Base-by-base conservation (phyloP, 805 yeast genomes). In the Metschnikowia orientalis region DNA sequence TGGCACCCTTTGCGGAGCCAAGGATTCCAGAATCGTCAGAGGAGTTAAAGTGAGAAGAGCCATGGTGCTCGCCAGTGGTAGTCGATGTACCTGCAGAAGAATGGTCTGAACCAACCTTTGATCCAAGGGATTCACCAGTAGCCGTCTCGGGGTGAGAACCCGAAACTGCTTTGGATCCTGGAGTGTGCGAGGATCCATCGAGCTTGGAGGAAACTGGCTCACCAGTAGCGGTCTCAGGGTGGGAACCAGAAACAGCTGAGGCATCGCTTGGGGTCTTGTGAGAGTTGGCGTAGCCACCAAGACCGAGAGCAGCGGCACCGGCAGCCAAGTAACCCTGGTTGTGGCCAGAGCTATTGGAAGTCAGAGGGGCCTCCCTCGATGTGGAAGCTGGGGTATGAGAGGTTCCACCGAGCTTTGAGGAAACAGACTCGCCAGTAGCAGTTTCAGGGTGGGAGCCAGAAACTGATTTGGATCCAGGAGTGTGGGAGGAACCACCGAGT, bases 1-100 rank as follows among this genome's bases (percentile, higher is more conserved):
- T 35, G 10, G 44, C 44, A 2, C 31, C 37, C 30, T 42, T 42
- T 4, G 47, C 40, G 4, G 47, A 34, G 23, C 30, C 47, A 28
- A 42, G 32, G 24, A 23, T n/a, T n/a, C 12, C 31, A 8, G 34
- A 11, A 14, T 26, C 23, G 18, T 6, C 25, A 26, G 29, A 14
- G 10, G 37, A 23, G 11, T 29, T 38, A 13, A 32, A 16, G 24
- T 23, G 23, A 11, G 20, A 17, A 8, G 8, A 14, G 8, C 32
- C 34, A 9, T n/a, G n/a, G 6, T 15, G 24, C 28, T 23, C 30
- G 4, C 30, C 18, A n/a, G 34, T 15, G 15, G 23, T 20, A n/a
- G 30, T 19, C 12, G 34, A 24, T 8, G 24, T 10, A 4, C 29
- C 34, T 12, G 29, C 16, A 16, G 25, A 19, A 22, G 25, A 5